phyloP scores from a whole-genome alignment of 2,329 filamentous ascomycete species.

The Chrysoporthe cubensis region DNA sequence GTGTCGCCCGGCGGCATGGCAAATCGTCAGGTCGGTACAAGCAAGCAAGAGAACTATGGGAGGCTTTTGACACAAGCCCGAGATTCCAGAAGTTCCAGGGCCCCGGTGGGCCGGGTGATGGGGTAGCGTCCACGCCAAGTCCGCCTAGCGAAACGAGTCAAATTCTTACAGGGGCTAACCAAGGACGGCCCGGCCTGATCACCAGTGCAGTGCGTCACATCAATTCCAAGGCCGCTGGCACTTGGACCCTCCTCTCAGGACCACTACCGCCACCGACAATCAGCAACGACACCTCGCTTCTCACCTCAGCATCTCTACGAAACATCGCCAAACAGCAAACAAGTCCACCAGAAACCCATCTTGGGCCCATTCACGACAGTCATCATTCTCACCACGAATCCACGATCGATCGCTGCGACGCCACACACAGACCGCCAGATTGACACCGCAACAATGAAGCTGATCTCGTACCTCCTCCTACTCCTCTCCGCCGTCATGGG shows the following conservation, averaged over 20 bases:
- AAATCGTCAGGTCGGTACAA: background rate
- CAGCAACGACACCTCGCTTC: slow-evolving; percentile 2
- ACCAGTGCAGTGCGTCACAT: background rate
- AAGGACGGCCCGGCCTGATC: background rate
- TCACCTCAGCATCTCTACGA: slow-evolving; percentile 4
- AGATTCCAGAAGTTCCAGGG: background rate
- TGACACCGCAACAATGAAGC: slow-evolving; percentile 61
- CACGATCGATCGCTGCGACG: background rate
- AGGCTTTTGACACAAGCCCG: background rate
- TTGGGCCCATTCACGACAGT: background rate
- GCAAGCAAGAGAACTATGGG: background rate
- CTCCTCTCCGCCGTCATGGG: slow-evolving; percentile 62
- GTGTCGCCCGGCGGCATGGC: background rate
- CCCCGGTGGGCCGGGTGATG: background rate
- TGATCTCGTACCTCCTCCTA: slow-evolving; percentile 56
- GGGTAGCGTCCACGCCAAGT: background rate
- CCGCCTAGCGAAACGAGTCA: background rate
- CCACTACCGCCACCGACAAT: background rate
- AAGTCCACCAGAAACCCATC: background rate
- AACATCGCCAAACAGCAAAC: background rate
- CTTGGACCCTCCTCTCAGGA: background rate
- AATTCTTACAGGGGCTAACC: background rate
- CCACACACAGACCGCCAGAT: slow-evolving; percentile 1
- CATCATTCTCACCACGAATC: too few species aligned
- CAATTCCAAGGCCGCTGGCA: background rate